Evolutionary conservation across 2,329 filamentous ascomycete species (phyloP).

Genomic region (Fusarium nanum): DNA sequence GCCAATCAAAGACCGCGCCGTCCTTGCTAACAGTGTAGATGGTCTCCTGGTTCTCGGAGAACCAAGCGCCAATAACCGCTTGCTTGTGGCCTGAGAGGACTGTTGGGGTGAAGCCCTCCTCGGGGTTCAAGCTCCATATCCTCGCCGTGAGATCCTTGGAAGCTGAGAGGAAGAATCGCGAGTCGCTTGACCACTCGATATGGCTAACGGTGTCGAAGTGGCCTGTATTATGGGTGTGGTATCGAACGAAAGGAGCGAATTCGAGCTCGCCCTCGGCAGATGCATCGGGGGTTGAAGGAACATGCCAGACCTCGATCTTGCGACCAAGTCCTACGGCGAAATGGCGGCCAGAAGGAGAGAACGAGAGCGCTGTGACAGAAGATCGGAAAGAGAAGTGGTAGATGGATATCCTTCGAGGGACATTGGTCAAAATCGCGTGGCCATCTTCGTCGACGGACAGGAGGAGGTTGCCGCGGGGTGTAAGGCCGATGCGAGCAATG

Average conservation of each 20-base stretch:
- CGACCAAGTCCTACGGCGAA: conserved; percentile 91
- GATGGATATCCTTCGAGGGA: conserved; percentile 84
- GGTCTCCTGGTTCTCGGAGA: conserved; percentile 91
- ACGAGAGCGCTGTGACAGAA: conserved; percentile 84
- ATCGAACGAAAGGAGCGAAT: conserved; percentile 92
- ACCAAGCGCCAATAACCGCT: conserved; percentile 93
- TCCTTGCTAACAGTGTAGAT: conserved; percentile 98
- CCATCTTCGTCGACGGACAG: conserved; percentile 95
- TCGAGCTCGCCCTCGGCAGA: conserved; percentile 85
- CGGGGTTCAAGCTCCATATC: conserved; percentile 92
- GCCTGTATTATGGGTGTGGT: conserved; percentile 85
- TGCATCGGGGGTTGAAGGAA: conserved; percentile 87
- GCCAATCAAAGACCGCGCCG: conserved; percentile 95
- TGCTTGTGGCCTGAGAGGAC: conserved; percentile 92
- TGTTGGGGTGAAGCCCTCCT: conserved; percentile 90
- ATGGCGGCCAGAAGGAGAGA: conserved; percentile 89
- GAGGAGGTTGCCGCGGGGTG: conserved; percentile 89
- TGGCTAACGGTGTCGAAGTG: conserved; percentile 89
- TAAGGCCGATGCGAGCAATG: conserved; percentile 87
- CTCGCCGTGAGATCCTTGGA: conserved; percentile 92
- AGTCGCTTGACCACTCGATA: conserved; percentile 96
- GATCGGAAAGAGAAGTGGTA: conserved; percentile 96
- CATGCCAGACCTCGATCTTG: conserved; percentile 95
- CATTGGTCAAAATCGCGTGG: conserved; percentile 90
- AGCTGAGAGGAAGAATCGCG: conserved; percentile 91